Evolutionary conservation across 208 protist species (phyloP).

Genomic region (Novymonas esmeraldas): DNA sequence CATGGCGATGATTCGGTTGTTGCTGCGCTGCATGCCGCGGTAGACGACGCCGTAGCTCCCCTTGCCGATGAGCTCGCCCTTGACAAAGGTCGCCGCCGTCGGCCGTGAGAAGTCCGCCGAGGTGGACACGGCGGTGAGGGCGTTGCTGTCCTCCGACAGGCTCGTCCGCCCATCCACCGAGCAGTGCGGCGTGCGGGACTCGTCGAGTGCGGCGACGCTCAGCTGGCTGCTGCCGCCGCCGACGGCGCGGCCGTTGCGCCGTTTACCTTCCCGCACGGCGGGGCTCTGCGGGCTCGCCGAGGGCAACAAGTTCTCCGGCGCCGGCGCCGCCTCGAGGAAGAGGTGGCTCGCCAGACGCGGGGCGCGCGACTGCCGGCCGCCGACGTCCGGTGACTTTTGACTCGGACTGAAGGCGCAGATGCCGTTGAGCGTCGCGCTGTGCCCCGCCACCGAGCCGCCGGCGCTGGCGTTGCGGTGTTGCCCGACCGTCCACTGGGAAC

Average conservation of each 20-base stretch:
- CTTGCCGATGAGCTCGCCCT: slow-evolving; percentile 81
- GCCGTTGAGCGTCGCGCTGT: neutral
- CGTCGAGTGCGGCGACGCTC: slow-evolving; percentile 10
- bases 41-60: slow-evolving; percentile 89
- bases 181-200: slow-evolving; percentile 9
- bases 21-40: slow-evolving; percentile 85
- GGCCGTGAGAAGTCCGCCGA: slow-evolving; percentile 9
- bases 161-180: slow-evolving; percentile 11
- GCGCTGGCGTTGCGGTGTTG: neutral
- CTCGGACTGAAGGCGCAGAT: neutral
- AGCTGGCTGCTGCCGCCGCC: slow-evolving; percentile 9
- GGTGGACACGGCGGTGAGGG: neutral
- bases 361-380: slow-evolving; percentile 1
- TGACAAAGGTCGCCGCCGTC: slow-evolving; percentile 54
- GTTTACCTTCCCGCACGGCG: slow-evolving; percentile 7
- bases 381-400: slow-evolving; percentile 1
- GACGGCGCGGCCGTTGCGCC: slow-evolving; percentile 1
- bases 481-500: neutral
- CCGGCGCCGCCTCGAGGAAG: slow-evolving; percentile 8
- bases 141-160: slow-evolving; percentile 15
- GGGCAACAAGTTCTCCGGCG: slow-evolving; percentile 4
- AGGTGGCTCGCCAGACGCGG: slow-evolving; percentile 31
- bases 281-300: slow-evolving; percentile 19
- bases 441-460: neutral
- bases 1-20: slow-evolving; percentile 88